Conservation (phyloP, 106 monocot species). For the Dioscorea dumetorum region DNA sequence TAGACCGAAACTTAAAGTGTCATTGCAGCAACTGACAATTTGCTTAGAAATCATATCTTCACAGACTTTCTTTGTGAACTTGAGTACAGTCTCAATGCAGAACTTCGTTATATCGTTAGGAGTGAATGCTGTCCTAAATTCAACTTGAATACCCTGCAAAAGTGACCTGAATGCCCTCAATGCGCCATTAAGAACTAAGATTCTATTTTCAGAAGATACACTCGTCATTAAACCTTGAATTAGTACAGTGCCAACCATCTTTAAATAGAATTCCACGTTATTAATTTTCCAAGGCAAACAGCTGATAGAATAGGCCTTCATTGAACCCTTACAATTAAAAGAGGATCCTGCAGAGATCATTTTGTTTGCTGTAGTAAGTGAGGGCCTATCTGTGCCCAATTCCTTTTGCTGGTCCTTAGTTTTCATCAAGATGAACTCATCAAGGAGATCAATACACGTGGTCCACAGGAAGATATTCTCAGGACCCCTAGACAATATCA, state of each 20-base stretch:
- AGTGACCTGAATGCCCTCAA: conserved; percentile 37
- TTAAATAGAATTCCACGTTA: conserved; percentile 24
- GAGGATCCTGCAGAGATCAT: not conserved
- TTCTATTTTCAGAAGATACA: conserved; percentile 20
- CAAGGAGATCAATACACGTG: conserved; percentile 42
- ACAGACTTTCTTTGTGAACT: conserved; percentile 24
- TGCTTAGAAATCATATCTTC: conserved; percentile 15
- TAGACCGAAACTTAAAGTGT: conserved; percentile 15
- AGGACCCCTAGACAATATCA: conserved; percentile 31
- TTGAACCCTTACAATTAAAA: conserved; percentile 6
- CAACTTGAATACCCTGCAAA: conserved; percentile 31
- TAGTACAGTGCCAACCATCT: conserved; percentile 24
- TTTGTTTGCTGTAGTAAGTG: not conserved
- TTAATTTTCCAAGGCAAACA: conserved; percentile 52
- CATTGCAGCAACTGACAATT: conserved; percentile 8
- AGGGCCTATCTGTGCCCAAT: too few relatives aligned
- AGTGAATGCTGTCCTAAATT: conserved; percentile 13
- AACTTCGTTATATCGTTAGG: conserved; percentile 8
- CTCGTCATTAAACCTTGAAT: conserved; percentile 10
- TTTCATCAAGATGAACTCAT: conserved; percentile 32
- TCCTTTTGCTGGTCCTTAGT: conserved; percentile 11
- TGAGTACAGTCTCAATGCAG: conserved; percentile 16
- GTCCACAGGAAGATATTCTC: conserved; percentile 28
- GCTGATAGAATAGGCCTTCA: conserved; percentile 18
- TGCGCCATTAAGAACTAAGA: conserved; percentile 15